phyloP scores from a whole-genome alignment of 2,329 filamentous ascomycete genomes.

The Incumbomyces lentus region DNA sequence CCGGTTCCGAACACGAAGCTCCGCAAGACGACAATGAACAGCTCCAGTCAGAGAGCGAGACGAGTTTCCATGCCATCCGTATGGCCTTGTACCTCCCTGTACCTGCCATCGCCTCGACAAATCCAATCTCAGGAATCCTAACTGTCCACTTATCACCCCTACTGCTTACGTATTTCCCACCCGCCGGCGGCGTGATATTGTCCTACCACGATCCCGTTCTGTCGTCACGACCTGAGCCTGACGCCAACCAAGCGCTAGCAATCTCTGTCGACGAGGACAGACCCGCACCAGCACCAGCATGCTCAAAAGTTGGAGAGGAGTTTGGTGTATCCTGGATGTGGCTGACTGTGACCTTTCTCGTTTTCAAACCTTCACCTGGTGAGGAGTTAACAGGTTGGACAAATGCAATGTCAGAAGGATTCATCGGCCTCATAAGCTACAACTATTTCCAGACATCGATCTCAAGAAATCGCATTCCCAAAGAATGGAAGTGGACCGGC shows the following conservation, averaged over 20 bases:
- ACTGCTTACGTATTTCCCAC: conserved; percentile 53
- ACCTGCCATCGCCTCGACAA: conserved; percentile 44
- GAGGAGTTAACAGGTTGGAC: conserved; percentile 64
- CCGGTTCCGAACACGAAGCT: not conserved
- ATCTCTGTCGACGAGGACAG: conserved; percentile 14
- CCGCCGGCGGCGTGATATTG: conserved; percentile 42
- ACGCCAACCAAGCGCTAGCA: conserved; percentile 29
- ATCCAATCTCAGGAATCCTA: conserved; percentile 47
- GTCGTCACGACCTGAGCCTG: conserved; percentile 23
- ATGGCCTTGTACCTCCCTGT: conserved; percentile 53
- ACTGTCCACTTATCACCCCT: conserved; percentile 53
- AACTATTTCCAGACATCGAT: conserved; percentile 89
- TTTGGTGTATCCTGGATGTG: conserved; percentile 80
- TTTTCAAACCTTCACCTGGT: conserved; percentile 68
- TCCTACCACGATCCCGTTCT: conserved; percentile 18
- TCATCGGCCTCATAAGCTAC: conserved; percentile 80
- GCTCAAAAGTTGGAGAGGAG: conserved; percentile 54
- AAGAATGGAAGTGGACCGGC: conserved; percentile 69
- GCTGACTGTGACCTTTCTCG: conserved; percentile 74
- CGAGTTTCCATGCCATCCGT: conserved; percentile 17
- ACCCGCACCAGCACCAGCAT: conserved; percentile 28
- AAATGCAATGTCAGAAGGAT: conserved; percentile 68
- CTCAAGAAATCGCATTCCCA: conserved; percentile 63
- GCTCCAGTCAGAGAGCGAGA: conserved; percentile 11
- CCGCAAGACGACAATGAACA: not conserved